Percentiles rank a stretch among this genome's conserved stretches.
Conservation (phyloP, 2,329 filamentous ascomycete species). For the Fonsecaea pedrosoi region DNA sequence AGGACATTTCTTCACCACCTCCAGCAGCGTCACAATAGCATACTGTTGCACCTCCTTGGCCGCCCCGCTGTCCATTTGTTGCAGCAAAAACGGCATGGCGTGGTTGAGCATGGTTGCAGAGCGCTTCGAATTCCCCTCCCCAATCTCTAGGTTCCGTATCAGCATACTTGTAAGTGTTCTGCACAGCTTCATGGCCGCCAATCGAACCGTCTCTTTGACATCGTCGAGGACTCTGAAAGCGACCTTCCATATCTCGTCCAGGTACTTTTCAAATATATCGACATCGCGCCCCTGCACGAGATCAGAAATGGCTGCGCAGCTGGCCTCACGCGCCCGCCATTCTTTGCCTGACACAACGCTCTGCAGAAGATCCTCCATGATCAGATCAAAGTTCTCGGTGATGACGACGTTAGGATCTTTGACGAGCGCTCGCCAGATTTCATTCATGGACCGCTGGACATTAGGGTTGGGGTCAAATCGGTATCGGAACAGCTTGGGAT, state of each 20-base stretch:
- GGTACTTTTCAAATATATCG: constrained; percentile 79
- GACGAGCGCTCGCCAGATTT: constrained; percentile 96
- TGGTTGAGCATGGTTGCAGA: constrained; percentile 81
- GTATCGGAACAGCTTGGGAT: constrained; percentile 93
- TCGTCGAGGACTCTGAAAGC: constrained; percentile 94
- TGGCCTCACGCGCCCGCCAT: constrained; percentile 91
- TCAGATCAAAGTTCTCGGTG: constrained; percentile 82
- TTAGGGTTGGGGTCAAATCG: constrained; percentile 94
- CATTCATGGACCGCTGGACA: constrained; percentile 93
- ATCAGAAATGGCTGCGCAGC: constrained; percentile 87
- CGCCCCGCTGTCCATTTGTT: constrained; percentile 78
- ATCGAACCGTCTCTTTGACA: constrained; percentile 88
- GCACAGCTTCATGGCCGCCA: constrained; percentile 80
- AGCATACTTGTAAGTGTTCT: constrained; percentile 83
- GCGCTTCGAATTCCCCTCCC: constrained; percentile 68
- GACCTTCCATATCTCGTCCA: constrained; percentile 82
- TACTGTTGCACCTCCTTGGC: constrained; percentile 88
- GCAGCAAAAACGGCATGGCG: constrained; percentile 88
- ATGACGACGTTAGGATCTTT: constrained; percentile 81
- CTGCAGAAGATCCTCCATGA: constrained; percentile 84
- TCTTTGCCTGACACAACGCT: constrained; percentile 83
- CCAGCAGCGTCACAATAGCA: constrained; percentile 79
- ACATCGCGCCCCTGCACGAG: constrained; percentile 81
- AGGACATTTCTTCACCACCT: constrained; percentile 84
- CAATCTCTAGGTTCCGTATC: constrained; percentile 82